Evolutionary conservation across 2,329 filamentous ascomycete genomes (phyloP).

Genomic region (Aphanocladium album): DNA sequence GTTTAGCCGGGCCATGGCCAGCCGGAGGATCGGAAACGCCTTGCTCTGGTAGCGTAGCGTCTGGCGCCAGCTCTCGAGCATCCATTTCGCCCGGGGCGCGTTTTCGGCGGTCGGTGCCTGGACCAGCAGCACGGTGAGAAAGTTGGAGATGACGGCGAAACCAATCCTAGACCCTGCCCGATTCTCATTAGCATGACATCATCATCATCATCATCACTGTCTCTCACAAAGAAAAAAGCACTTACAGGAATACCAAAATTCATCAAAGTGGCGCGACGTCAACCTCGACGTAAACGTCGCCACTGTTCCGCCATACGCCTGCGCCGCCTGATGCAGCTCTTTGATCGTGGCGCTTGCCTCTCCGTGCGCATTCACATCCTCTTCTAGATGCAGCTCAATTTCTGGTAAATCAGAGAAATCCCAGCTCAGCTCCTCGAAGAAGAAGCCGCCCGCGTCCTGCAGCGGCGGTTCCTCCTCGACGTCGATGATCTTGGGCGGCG

Average conservation of each 20-base stretch:
- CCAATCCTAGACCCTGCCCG: constrained; percentile 12
- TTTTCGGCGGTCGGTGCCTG: constrained; percentile 16
- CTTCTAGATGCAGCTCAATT: constrained; percentile 14
- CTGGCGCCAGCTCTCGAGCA: constrained; percentile 16
- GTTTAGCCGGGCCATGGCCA: constrained; percentile 15
- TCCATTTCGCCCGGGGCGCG: constrained; percentile 13
- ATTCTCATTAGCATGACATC: background rate
- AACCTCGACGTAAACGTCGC: constrained; percentile 13
- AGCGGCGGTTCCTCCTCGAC: constrained; percentile 8
- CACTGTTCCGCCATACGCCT: constrained; percentile 13
- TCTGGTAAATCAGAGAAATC: constrained; percentile 15
- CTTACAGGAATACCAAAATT: constrained; percentile 17
- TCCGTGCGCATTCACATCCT: constrained; percentile 5
- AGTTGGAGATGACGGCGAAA: constrained; percentile 17
- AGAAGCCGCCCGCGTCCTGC: constrained; percentile 10
- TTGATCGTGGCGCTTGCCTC: constrained; percentile 15
- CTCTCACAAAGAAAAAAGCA: no score
- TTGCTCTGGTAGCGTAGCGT: constrained; percentile 13
- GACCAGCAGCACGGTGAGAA: constrained; percentile 15
- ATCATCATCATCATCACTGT: no score
- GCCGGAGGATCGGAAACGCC: constrained; percentile 12
- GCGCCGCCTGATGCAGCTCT: constrained; percentile 15
- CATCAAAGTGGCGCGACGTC: constrained; percentile 14
- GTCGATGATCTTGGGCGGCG: constrained; percentile 14
- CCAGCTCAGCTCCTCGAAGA: constrained; percentile 15